These are phyloP conservation scores for Scedosporium dehoogii DNA, from an alignment of 2,329 filamentous ascomycete genomes.

Conservation along the genomic window DNA sequence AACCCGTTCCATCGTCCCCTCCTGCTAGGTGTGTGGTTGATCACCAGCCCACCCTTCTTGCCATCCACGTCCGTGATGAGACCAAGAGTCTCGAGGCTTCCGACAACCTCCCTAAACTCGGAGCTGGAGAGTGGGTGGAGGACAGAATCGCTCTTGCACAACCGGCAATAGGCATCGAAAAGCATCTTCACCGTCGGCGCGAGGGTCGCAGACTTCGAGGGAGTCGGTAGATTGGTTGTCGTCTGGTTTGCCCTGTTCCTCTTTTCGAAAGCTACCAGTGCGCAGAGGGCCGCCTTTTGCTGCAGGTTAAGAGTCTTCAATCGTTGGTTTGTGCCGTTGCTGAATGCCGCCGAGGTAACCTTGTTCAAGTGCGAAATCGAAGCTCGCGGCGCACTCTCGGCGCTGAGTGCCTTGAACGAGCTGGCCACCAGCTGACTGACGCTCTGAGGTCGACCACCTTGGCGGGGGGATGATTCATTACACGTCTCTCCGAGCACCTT, in stretches of 20 bases:
- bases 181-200: conserved; percentile 77
- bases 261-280: conserved; percentile 78
- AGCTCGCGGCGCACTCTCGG: conserved; percentile 75
- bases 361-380: conserved; percentile 87
- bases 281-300: conserved; percentile 89
- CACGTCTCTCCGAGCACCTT: conserved; percentile 71
- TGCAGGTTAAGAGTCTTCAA: conserved; percentile 86
- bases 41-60: conserved; percentile 57
- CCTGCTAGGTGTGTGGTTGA: conserved; percentile 61
- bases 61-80: conserved; percentile 62
- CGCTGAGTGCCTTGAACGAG: conserved; percentile 54
- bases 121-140: conserved; percentile 82
- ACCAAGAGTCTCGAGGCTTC: conserved; percentile 79
- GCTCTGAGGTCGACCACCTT: conserved; percentile 19
- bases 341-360: conserved; percentile 81
- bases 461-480: conserved; percentile 54
- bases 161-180: conserved; percentile 70
- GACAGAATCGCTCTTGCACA: conserved; percentile 82
- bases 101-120: conserved; percentile 88
- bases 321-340: conserved; percentile 76
- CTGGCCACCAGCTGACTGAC: conserved; percentile 37
- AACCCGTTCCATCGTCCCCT: conserved; percentile 49
- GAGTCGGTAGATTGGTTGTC: conserved; percentile 34
- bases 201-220: conserved; percentile 48
- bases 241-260: conserved; percentile 45